Percentiles rank a stretch among this genome's conserved stretches.
Evolutionary conservation across 169 alveolate genomes (phyloP).

Genomic region (Sarcocystis neurona): DNA sequence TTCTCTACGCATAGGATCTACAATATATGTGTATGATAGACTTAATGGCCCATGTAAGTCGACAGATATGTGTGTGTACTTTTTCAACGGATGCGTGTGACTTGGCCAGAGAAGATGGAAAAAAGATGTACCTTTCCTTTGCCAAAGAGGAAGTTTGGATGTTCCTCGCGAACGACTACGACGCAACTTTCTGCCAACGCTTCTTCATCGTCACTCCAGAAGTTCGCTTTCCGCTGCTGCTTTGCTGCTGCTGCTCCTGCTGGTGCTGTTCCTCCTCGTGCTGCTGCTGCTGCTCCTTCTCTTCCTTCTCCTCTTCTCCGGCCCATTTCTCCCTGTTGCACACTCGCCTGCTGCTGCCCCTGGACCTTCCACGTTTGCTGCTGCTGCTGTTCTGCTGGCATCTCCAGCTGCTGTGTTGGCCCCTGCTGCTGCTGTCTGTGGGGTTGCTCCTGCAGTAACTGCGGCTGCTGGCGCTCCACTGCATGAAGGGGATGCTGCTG

Average conservation of each 20-base stretch:
- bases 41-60: not conserved
- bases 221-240: not conserved
- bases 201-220: not conserved
- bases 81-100: not conserved
- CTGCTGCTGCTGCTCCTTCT: too few relatives aligned
- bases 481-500: too few relatives aligned
- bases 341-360: not conserved
- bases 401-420: not conserved
- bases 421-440: not conserved
- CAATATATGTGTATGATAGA: too few relatives aligned
- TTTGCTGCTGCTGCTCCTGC: not conserved
- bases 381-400: not conserved
- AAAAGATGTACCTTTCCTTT: constrained; percentile 19
- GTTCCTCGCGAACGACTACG: constrained; percentile 1
- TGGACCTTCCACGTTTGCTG: not conserved
- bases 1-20: too few relatives aligned
- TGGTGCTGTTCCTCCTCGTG: not conserved
- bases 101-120: not conserved
- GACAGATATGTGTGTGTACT: not conserved
- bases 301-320: too few relatives aligned
- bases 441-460: too few relatives aligned
- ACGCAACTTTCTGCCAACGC: constrained; percentile 32
- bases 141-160: constrained; percentile 23
- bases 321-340: not conserved
- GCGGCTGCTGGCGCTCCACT: not conserved